These are phyloP conservation scores for Termitomyces sp. DNA, from an alignment of 768 basidiomycete species.

Conservation along the genomic window DNA sequence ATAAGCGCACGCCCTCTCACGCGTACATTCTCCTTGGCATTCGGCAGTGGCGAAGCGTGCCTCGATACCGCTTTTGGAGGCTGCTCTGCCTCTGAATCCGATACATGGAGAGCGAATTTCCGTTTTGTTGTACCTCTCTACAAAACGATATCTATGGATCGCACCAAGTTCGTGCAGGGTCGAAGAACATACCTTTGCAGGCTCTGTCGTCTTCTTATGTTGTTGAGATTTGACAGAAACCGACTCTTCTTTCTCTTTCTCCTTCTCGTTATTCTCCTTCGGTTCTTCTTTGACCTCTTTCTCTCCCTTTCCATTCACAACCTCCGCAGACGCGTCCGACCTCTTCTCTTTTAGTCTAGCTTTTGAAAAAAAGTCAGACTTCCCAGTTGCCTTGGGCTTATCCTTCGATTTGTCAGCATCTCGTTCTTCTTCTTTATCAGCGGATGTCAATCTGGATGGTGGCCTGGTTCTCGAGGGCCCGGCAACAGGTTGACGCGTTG, in stretches of 20 bases:
- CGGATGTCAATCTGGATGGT: conserved; percentile 23
- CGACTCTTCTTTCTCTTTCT: conserved; percentile 14
- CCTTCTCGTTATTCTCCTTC: conserved; percentile 12
- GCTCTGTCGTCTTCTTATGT: conserved; percentile 15
- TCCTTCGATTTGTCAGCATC: conserved; percentile 14
- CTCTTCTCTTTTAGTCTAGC: conserved; percentile 16
- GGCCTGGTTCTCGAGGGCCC: conserved; percentile 32
- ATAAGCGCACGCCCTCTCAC: conserved; percentile 44
- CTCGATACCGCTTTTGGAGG: conserved; percentile 3
- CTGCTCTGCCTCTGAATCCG: conserved; percentile 18
- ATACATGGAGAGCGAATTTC: conserved; percentile 33
- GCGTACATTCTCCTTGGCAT: conserved; percentile 21
- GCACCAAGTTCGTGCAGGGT: not conserved
- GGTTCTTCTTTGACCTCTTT: not conserved
- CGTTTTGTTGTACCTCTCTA: conserved; percentile 37
- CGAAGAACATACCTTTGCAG: conserved; percentile 13
- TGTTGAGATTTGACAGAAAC: conserved; percentile 7
- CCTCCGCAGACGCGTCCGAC: not conserved
- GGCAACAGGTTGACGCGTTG: conserved; percentile 31
- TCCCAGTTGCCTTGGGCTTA: conserved; percentile 14
- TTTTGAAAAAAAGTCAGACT: conserved; percentile 19
- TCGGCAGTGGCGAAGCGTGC: conserved; percentile 1
- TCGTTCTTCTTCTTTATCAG: too few species aligned
- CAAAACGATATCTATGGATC: not conserved
- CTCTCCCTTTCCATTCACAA: conserved; percentile 4